These are phyloP conservation scores for Annona squamosa DNA, from an alignment of 164 flowering plant species.

Conservation along the genomic window DNA sequence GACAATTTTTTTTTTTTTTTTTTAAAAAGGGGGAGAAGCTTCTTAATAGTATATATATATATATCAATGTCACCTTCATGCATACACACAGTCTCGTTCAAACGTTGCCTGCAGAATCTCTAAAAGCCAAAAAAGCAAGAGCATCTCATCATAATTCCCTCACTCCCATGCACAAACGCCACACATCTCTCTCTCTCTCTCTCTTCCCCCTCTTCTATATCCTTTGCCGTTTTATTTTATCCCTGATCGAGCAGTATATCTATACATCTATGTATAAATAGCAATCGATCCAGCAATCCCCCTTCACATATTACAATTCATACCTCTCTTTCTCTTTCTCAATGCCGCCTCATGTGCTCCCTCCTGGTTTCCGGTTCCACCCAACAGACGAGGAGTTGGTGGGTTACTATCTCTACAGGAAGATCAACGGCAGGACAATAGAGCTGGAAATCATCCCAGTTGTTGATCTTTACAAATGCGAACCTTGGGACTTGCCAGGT, in stretches of 20 bases:
- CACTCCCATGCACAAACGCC: neutral
- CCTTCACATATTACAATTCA: neutral
- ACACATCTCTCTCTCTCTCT: neutral
- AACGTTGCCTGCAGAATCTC: neutral
- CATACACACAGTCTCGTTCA: neutral
- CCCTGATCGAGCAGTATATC: neutral
- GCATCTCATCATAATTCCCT: neutral
- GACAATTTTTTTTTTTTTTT: too few relatives aligned
- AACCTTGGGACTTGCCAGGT: slow-evolving; percentile 27
- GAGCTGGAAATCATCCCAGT: slow-evolving; percentile 17
- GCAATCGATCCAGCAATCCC: neutral
- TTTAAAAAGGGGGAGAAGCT: neutral
- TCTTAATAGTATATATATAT: neutral
- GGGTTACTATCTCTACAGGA: slow-evolving; percentile 16
- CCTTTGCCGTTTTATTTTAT: neutral
- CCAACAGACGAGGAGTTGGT: slow-evolving; percentile 25
- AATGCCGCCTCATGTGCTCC: slow-evolving; percentile 13
- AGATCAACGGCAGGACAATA: slow-evolving; percentile 14
- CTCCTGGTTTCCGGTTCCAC: slow-evolving; percentile 24
- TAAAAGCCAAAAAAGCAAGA: neutral
- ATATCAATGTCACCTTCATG: too few relatives aligned
- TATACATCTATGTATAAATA: neutral
- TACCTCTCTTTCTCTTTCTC: neutral
- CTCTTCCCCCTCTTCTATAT: neutral
- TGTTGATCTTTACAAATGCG: slow-evolving; percentile 22